Base-by-base conservation (phyloP, 257 asterid genomes). In the Hygrophila difformis region DNA sequence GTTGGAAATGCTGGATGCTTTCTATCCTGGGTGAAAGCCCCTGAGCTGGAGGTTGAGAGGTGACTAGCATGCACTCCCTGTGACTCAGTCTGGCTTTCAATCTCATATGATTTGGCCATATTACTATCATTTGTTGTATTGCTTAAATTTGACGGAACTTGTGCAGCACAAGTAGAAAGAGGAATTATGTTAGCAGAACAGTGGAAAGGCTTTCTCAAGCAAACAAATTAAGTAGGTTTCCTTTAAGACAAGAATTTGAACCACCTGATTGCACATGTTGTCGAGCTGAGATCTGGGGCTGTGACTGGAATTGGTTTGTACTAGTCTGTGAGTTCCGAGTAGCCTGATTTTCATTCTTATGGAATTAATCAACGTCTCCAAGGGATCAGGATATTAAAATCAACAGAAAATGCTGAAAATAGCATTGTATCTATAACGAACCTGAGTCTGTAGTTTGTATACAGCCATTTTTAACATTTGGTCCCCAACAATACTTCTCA, bases 401-500 rank as follows among this genome's bases (percentile, higher is more conserved):
- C 10, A 47, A 47, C 37, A 28, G 40, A 21, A 47, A 59, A 12
- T 31, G 44, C 45, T 49, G 24, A 13, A 41, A 46, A 53, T 31
- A 44, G 43, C 44, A 58, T 11, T 40, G 49, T 48, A 44, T 38
- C 56, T 28, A 47, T 49, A 35, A 61, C 64, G 23, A 49, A 77
- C 97, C 75, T 82, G 92, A 60, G 78, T 65, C 67, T 84, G 93
- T 61, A 89, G 68, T 63, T 75, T 86, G 65, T 47, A 76, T n/a
- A 82, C 92, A 42, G 93, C 98, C 80, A 72, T 66, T 72, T 82
- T 85, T 50, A 89, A 74, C 98, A 85, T 89, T 56, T 79, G 94
- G 67, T 89, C 94, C 47, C 96, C 96, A 1, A 82, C 93, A 12
- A 91, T 71, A 68, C 75, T 76, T 64, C 94, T 82, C 96, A 91